Base-by-base conservation (phyloP, 768 basidiomycete species). In the Cyathus striatus region DNA sequence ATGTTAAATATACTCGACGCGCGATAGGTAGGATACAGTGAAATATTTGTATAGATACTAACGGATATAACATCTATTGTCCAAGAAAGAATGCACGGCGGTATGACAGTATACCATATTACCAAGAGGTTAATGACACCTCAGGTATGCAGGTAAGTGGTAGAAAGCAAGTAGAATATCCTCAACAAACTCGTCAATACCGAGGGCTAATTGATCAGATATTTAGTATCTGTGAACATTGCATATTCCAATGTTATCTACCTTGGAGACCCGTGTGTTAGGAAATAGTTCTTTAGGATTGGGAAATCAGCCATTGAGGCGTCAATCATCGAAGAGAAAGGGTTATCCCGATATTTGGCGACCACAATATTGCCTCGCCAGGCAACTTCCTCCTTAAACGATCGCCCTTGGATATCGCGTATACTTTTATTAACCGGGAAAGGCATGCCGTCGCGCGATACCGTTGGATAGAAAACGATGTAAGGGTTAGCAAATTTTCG, bases 221-320 rank as follows among this genome's bases (percentile, higher is more conserved):
- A n/a, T n/a, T n/a, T n/a, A n/a, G n/a, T n/a, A n/a, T n/a, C n/a
- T n/a, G n/a, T n/a, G n/a, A n/a, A n/a, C n/a, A n/a, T n/a, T n/a
- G n/a, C n/a, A n/a, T n/a, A n/a, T n/a, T n/a, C n/a, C n/a, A n/a
- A n/a, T n/a, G n/a, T n/a, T n/a, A n/a, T n/a, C 53, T 68, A 65
- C 60, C 63, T 58, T 49, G 81, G 78, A 10, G 75, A 73, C 23
- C 72, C 73, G 55, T 85, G 83, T 32, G 78, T 84, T 53, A 79
- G 65, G 43, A 90, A 75, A 58, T 81, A 88, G 58, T 90, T 90
- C 58, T 86, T 83, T 47, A 90, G 60, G 48, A 90, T 76, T 2
- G 88, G 83, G 49, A 88, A 90, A 55, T 90, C 88, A 26, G 87
- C 81, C 76, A 88, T 89, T n/a, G 83, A 79, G 18, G 78, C 79